These are phyloP conservation scores for Russula earlei DNA, from an alignment of 768 basidiomycete species.

Conservation along the genomic window DNA sequence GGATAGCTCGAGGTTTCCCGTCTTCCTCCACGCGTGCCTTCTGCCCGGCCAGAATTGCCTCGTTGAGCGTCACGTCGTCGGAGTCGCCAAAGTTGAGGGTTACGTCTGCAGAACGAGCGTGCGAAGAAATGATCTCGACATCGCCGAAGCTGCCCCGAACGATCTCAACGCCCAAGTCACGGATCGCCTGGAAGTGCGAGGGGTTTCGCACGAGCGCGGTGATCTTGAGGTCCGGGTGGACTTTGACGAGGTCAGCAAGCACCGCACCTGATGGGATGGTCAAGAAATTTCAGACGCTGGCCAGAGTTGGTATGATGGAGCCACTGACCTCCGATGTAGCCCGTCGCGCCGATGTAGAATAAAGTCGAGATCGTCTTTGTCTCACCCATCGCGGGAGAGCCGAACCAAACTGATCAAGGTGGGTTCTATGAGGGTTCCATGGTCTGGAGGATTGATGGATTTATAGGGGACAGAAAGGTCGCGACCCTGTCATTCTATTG, in stretches of 20 bases:
- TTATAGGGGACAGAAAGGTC: too few species aligned
- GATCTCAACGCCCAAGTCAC: background rate
- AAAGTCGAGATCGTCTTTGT: background rate
- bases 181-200: background rate
- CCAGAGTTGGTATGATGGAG: background rate
- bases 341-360: conserved; percentile 11
- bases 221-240: background rate
- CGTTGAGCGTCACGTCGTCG: background rate
- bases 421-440: too few species aligned
- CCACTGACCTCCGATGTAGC: conserved; percentile 11
- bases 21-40: conserved; percentile 1
- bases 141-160: conserved; percentile 3
- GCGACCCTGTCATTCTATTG: too few species aligned
- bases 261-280: background rate
- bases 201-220: conserved; percentile 8
- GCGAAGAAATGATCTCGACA: background rate
- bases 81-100: conserved; percentile 6
- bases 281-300: background rate
- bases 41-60: conserved; percentile 5
- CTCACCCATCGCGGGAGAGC: background rate
- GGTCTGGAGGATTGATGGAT: too few species aligned
- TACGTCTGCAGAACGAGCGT: background rate
- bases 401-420: too few species aligned
- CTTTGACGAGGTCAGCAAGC: background rate
- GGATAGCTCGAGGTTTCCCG: background rate